phyloP scores from a whole-genome alignment of 2,329 filamentous ascomycete species.

The Allantophomopsis lycopodina region DNA sequence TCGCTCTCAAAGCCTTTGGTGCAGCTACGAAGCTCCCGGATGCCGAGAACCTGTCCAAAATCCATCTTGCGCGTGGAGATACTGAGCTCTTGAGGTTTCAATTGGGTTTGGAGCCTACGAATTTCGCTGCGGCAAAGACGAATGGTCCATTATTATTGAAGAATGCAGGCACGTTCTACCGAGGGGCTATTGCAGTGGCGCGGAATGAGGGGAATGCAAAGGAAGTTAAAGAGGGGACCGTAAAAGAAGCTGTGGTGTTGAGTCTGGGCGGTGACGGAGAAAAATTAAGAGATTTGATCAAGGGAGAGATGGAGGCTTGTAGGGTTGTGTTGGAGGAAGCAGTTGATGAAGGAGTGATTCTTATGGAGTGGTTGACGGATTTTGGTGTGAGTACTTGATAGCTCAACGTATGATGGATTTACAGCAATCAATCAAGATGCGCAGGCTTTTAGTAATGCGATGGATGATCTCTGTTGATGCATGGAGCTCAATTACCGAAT shows the following conservation, averaged over 20 bases:
- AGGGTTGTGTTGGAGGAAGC: constrained; percentile 30
- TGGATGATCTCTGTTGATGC: too few species aligned
- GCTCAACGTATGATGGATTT: too few species aligned
- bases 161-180: constrained; percentile 44
- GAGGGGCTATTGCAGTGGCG: constrained; percentile 28
- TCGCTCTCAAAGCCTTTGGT: constrained; percentile 33
- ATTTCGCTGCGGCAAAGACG: constrained; percentile 24
- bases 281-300: constrained; percentile 23
- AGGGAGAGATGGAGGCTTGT: constrained; percentile 20
- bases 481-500: too few species aligned
- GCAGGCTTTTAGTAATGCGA: too few species aligned
- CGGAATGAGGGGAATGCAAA: constrained; percentile 23
- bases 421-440: too few species aligned
- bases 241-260: constrained; percentile 32
- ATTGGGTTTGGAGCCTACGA: constrained; percentile 29
- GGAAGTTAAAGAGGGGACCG: constrained; percentile 26
- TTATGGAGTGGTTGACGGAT: constrained; percentile 2
- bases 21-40: constrained; percentile 34
- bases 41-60: constrained; percentile 32
- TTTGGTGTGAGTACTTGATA: too few species aligned
- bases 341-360: constrained; percentile 35
- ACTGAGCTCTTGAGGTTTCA: constrained; percentile 37
- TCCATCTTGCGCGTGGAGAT: constrained; percentile 40
- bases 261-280: constrained; percentile 25
- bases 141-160: constrained; percentile 31